These are phyloP conservation scores for Arctium minus DNA, from an alignment of 129 eudicot species.

Conservation along the genomic window DNA sequence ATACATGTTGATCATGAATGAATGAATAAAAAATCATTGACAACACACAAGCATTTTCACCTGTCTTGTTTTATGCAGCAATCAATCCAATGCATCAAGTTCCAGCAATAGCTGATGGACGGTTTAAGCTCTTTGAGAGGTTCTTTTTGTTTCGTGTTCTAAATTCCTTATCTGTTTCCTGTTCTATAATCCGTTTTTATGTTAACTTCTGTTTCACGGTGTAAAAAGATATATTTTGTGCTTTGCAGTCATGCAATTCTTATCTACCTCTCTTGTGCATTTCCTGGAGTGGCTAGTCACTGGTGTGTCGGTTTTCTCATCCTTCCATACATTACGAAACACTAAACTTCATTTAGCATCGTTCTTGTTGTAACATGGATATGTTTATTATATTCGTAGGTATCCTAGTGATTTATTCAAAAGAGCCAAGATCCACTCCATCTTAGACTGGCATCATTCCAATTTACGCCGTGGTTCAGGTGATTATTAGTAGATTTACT, in stretches of 20 bases:
- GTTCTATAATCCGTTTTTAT: background rate
- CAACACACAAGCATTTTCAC: background rate
- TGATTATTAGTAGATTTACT: background rate
- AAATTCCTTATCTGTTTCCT: background rate
- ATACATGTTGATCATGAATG: background rate
- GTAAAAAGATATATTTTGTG: background rate
- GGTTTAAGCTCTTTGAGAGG: conserved; percentile 86
- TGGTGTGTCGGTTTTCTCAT: conserved; percentile 50
- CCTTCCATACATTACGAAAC: background rate
- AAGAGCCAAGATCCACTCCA: conserved; percentile 80
- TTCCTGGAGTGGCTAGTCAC: conserved; percentile 67
- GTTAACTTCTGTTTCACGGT: background rate
- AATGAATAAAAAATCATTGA: background rate
- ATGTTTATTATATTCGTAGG: conserved; percentile 32
- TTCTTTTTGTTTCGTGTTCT: conserved; percentile 6
- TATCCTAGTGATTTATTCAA: conserved; percentile 71
- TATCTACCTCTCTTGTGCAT: conserved; percentile 61
- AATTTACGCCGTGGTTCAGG: conserved; percentile 83
- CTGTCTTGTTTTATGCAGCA: conserved; percentile 38
- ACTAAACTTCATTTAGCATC: background rate
- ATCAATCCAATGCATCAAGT: conserved; percentile 71
- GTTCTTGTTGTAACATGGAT: background rate
- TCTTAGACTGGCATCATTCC: conserved; percentile 94
- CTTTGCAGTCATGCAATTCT: conserved; percentile 80
- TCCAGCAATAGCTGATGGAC: conserved; percentile 76